A percentile compares a stretch with the other conserved stretches of the same genome.
Evolutionary conservation across 768 basidiomycete genomes (phyloP).

Genomic region (Pulveroboletus sp.): DNA sequence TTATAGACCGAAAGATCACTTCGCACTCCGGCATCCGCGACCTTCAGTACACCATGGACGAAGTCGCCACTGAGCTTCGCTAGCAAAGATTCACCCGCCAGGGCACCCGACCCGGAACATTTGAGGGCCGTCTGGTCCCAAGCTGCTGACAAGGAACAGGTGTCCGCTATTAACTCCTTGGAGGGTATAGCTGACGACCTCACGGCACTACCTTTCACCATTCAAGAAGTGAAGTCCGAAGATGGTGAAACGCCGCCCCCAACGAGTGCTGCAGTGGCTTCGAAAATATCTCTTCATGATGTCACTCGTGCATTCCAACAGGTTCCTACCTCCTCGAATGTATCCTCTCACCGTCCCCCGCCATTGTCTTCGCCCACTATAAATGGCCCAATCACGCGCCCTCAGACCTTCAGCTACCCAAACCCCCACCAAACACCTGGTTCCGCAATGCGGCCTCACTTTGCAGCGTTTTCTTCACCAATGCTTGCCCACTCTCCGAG

Average conservation of each 20-base stretch:
- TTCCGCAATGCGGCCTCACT: conserved; percentile 50
- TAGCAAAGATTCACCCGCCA: conserved; percentile 63
- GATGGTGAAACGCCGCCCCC: conserved; percentile 79
- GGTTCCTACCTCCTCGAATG: conserved; percentile 61
- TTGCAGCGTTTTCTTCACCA: conserved; percentile 59
- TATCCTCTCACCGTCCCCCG: conserved; percentile 42
- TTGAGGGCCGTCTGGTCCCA: conserved; percentile 84
- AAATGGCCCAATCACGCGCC: conserved; percentile 29
- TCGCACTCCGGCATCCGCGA: conserved; percentile 43
- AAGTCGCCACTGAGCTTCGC: conserved; percentile 49
- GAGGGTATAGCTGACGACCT: conserved; percentile 83
- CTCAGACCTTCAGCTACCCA: conserved; percentile 29
- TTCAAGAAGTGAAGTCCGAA: conserved; percentile 85
- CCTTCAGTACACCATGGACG: conserved; percentile 46
- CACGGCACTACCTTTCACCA: conserved; percentile 70
- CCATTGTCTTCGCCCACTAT: conserved; percentile 50
- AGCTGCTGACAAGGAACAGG: conserved; percentile 63
- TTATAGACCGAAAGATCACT: conserved; percentile 42
- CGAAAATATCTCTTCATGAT: conserved; percentile 76
- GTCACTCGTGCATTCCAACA: conserved; percentile 86
- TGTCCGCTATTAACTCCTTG: conserved; percentile 71
- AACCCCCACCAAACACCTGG: conserved; percentile 42
- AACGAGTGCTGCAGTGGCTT: conserved; percentile 49
- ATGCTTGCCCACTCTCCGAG: conserved; percentile 72
- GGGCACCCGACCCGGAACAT: conserved; percentile 77